These are phyloP conservation scores for Coleophoma cylindrospora DNA, from an alignment of 2,329 filamentous ascomycete genomes.

Conservation along the genomic window DNA sequence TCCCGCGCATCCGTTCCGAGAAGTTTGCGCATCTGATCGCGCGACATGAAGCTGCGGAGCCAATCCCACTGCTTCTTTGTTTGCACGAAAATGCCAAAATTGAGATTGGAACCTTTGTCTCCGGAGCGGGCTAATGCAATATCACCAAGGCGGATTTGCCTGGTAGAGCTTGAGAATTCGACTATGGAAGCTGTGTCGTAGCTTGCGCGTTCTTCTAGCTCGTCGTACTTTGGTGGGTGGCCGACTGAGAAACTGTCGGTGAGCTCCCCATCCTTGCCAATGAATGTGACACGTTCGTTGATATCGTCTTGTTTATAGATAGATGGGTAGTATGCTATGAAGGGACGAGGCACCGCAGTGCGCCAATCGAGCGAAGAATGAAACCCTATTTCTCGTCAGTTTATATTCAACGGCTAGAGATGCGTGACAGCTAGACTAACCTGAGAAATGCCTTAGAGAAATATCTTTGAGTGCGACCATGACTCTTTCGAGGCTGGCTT, in stretches of 20 bases:
- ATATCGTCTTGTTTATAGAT: no score
- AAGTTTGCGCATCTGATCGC: background rate
- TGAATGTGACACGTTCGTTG: no score
- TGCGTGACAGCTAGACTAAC: conserved; percentile 26
- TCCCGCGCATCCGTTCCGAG: background rate
- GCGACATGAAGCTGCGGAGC: conserved; percentile 20
- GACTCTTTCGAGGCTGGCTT: conserved; percentile 13
- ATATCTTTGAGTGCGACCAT: no score
- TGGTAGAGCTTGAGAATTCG: conserved; percentile 10
- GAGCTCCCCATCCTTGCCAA: background rate
- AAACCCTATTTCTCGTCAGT: conserved; percentile 25
- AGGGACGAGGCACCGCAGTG: conserved; percentile 6
- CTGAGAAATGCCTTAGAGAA: no score
- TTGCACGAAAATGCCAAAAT: conserved; percentile 34
- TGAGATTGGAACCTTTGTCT: conserved; percentile 28
- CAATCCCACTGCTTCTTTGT: conserved; percentile 32
- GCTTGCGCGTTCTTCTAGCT: background rate
- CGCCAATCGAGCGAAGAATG: conserved; percentile 12
- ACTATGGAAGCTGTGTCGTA: conserved; percentile 4
- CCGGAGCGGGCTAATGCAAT: background rate
- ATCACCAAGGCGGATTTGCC: background rate
- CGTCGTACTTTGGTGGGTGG: background rate
- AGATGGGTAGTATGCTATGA: conserved; percentile 8
- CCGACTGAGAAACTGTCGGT: conserved; percentile 14
- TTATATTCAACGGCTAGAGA: conserved; percentile 29